phyloP scores from a whole-genome alignment of 345 rosid species.

The Lepidium africanum region DNA sequence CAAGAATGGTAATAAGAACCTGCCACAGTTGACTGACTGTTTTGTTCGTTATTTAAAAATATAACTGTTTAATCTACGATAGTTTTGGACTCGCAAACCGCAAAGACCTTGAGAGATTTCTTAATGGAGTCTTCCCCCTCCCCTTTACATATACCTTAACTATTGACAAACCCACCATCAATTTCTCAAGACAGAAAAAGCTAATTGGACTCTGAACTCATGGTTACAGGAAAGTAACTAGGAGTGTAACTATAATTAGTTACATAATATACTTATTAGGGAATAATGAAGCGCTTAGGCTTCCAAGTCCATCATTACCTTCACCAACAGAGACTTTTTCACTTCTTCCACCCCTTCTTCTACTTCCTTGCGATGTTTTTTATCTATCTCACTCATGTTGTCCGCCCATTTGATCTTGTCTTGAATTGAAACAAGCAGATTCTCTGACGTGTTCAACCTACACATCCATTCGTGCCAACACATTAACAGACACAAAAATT shows the following conservation, averaged over 20 bases:
- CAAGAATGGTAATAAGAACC: background rate
- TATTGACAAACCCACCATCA: background rate
- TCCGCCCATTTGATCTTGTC: constrained; percentile 99
- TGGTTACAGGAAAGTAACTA: background rate
- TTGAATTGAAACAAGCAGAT: constrained; percentile 75
- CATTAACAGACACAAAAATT: background rate
- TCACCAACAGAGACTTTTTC: constrained; percentile 71
- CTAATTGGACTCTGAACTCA: background rate
- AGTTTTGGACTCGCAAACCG: background rate
- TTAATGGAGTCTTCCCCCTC: background rate
- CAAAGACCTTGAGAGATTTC: background rate
- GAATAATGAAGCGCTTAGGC: background rate
- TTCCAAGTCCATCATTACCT: constrained; percentile 45
- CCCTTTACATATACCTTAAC: background rate
- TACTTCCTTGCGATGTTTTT: constrained; percentile 71
- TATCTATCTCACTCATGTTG: constrained; percentile 80
- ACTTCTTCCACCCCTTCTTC: constrained; percentile 80
- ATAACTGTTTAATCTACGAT: background rate
- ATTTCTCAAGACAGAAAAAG: background rate
- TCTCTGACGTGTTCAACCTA: constrained; percentile 87
- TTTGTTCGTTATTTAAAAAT: background rate
- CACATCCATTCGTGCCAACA: constrained; percentile 1
- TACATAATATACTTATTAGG: background rate
- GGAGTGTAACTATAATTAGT: background rate
- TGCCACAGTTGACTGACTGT: background rate